A percentile compares a stretch with the other conserved stretches of the same genome.
These are phyloP conservation scores for Neoboletus brunneissimus DNA, from an alignment of 768 basidiomycete genomes.

Conservation along the genomic window DNA sequence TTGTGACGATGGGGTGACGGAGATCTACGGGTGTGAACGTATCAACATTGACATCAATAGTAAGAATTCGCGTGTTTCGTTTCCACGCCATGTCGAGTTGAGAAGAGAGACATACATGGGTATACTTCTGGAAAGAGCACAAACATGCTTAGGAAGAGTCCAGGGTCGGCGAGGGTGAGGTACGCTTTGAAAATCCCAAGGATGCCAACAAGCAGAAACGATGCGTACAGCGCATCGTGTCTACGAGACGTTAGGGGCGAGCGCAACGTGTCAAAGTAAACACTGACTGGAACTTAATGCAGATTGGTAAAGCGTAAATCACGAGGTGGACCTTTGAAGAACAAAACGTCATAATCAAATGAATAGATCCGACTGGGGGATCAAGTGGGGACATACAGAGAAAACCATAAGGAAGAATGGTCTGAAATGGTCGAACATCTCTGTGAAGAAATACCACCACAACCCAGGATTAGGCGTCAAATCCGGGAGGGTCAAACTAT, in stretches of 20 bases:
- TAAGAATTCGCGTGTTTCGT: neutral
- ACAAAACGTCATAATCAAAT: neutral
- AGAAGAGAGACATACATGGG: slow-evolving; percentile 58
- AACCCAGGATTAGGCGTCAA: slow-evolving; percentile 91
- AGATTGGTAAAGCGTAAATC: slow-evolving; percentile 81
- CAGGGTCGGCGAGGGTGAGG: slow-evolving; percentile 85
- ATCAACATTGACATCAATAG: neutral
- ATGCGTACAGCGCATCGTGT: slow-evolving; percentile 80
- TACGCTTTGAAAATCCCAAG: slow-evolving; percentile 88
- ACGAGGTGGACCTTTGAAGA: slow-evolving; percentile 67
- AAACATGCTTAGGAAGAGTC: slow-evolving; percentile 80
- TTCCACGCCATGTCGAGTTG: neutral
- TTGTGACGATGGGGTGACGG: slow-evolving; percentile 79
- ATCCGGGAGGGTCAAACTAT: slow-evolving; percentile 79
- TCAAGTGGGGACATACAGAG: slow-evolving; percentile 52
- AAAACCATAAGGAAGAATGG: slow-evolving; percentile 95
- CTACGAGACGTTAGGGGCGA: slow-evolving; percentile 35
- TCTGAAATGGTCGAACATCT: slow-evolving; percentile 98
- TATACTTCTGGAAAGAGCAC: slow-evolving; percentile 81
- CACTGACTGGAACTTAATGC: slow-evolving; percentile 81
- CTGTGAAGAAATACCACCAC: slow-evolving; percentile 99
- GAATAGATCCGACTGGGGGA: neutral
- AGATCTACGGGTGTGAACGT: slow-evolving; percentile 51
- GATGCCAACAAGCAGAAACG: slow-evolving; percentile 72
- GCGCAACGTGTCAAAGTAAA: neutral